Evolutionary conservation across 2,329 filamentous ascomycete species (phyloP).

Genomic region (Monosporascus sp.): DNA sequence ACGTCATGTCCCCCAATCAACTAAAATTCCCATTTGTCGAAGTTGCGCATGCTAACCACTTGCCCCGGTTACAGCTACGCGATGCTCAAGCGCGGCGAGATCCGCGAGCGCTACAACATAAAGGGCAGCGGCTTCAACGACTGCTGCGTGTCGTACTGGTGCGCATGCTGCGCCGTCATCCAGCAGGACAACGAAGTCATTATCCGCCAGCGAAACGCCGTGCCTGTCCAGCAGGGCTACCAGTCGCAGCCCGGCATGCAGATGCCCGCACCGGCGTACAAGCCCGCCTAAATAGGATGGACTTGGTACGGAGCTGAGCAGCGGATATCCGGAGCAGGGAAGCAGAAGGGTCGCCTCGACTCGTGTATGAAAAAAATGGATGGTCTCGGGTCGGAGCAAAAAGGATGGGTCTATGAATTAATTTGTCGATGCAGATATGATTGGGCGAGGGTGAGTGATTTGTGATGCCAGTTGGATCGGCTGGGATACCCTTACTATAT

Average conservation of each 20-base stretch:
- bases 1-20: constrained; percentile 8
- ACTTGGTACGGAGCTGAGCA: too few species aligned
- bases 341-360: too few species aligned
- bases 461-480: too few species aligned
- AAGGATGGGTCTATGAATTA: too few species aligned
- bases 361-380: too few species aligned
- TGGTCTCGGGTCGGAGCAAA: too few species aligned
- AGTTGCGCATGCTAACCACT: constrained; percentile 3
- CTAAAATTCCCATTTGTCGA: not conserved
- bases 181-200: constrained; percentile 42
- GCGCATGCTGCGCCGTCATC: constrained; percentile 40
- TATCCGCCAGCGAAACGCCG: constrained; percentile 16
- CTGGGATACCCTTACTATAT: too few species aligned
- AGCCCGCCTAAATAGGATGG: constrained; percentile 5
- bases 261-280: constrained; percentile 17
- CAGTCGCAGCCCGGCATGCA: constrained; percentile 26
- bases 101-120: constrained; percentile 39
- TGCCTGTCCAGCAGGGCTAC: constrained; percentile 24
- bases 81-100: constrained; percentile 37
- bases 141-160: constrained; percentile 38
- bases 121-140: constrained; percentile 36
- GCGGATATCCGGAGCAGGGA: too few species aligned
- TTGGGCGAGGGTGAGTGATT: too few species aligned
- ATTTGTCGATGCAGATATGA: too few species aligned
- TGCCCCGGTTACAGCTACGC: constrained; percentile 33